Conservation (phyloP, 106 monocot species). For the Dendrobium officinale region DNA sequence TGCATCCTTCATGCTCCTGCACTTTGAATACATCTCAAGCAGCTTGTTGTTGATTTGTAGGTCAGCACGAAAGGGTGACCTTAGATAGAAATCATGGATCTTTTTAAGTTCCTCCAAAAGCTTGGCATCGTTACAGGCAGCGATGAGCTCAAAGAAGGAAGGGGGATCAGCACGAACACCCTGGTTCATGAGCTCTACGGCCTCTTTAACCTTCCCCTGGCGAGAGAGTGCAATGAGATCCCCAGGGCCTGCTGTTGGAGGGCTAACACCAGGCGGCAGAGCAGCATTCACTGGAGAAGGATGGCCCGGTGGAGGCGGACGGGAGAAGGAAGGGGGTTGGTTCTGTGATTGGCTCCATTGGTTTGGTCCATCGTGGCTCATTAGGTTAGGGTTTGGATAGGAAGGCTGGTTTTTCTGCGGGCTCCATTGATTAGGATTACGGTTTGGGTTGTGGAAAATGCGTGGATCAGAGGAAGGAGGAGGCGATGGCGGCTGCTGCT, state of each 20-base stretch:
- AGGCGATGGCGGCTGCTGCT: slow-evolving; percentile 7
- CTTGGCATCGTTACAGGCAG: slow-evolving; percentile 49
- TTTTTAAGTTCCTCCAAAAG: slow-evolving; percentile 68
- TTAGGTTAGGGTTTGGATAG: slow-evolving; percentile 2
- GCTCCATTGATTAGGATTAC: slow-evolving; percentile 12
- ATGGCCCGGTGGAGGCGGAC: neutral
- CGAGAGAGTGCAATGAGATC: slow-evolving; percentile 47
- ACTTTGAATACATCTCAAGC: slow-evolving; percentile 52
- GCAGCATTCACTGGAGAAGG: neutral
- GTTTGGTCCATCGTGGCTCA: slow-evolving; percentile 2
- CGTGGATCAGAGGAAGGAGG: slow-evolving; percentile 10
- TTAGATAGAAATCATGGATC: slow-evolving; percentile 61
- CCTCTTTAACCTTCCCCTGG: slow-evolving; percentile 72
- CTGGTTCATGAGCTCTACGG: slow-evolving; percentile 42
- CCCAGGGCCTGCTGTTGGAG: slow-evolving; percentile 32
- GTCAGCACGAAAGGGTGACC: slow-evolving; percentile 68
- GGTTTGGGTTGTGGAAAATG: slow-evolving; percentile 13
- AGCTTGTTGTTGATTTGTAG: slow-evolving; percentile 60
- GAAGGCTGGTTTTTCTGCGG: slow-evolving; percentile 6
- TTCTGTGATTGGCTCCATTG: slow-evolving; percentile 17
- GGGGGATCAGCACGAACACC: slow-evolving; percentile 42
- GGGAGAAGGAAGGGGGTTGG: slow-evolving; percentile 5
- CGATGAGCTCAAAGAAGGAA: slow-evolving; percentile 45
- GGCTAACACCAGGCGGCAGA: slow-evolving; percentile 5
- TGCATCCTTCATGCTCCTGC: slow-evolving; percentile 55